Conservation (phyloP, 306 rosid genomes). For the Glycine tomentella region DNA sequence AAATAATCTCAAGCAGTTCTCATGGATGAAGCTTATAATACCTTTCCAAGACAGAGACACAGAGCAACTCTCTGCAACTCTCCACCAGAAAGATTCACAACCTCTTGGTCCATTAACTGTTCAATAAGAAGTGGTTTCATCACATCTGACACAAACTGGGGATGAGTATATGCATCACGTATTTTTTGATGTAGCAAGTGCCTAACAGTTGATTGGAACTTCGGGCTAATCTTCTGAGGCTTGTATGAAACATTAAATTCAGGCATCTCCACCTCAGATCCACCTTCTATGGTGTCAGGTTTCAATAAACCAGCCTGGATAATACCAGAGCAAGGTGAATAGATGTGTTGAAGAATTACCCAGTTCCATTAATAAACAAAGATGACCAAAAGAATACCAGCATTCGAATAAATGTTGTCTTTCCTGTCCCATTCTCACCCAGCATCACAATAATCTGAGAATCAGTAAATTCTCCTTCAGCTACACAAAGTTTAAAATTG, state of each 20-base stretch:
- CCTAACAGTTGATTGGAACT: slow-evolving; percentile 79
- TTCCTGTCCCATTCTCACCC: slow-evolving; percentile 99
- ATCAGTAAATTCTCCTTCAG: slow-evolving; percentile 97
- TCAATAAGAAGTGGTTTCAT: slow-evolving; percentile 99
- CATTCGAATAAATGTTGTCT: slow-evolving; percentile 97
- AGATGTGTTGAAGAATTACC: slow-evolving; percentile 1
- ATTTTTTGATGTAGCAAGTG: slow-evolving; percentile 82
- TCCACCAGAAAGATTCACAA: slow-evolving; percentile 97
- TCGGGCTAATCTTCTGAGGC: slow-evolving; percentile 98
- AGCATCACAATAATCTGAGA: slow-evolving; percentile 98
- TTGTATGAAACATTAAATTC: slow-evolving; percentile 98
- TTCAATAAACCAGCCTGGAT: slow-evolving; percentile 95
- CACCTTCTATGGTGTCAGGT: slow-evolving; percentile 81
- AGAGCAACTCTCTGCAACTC: slow-evolving; percentile 98
- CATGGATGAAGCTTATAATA: slow-evolving; percentile 45
- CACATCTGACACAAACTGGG: slow-evolving; percentile 95
- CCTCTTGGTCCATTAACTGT: slow-evolving; percentile 98
- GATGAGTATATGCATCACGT: slow-evolving; percentile 88
- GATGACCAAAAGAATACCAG: slow-evolving; percentile 70
- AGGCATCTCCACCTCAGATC: slow-evolving; percentile 79
- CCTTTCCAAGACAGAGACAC: slow-evolving; percentile 98
- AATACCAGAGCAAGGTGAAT: slow-evolving; percentile 23
- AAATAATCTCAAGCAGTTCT: slow-evolving; percentile 22
- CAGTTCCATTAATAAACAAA: slow-evolving; percentile 21
- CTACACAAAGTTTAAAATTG: slow-evolving; percentile 78